A percentile compares a stretch with the other conserved stretches of the same genome.
Conservation (phyloP, 1,139 yeast genomes). For the Hansenula anomala region DNA sequence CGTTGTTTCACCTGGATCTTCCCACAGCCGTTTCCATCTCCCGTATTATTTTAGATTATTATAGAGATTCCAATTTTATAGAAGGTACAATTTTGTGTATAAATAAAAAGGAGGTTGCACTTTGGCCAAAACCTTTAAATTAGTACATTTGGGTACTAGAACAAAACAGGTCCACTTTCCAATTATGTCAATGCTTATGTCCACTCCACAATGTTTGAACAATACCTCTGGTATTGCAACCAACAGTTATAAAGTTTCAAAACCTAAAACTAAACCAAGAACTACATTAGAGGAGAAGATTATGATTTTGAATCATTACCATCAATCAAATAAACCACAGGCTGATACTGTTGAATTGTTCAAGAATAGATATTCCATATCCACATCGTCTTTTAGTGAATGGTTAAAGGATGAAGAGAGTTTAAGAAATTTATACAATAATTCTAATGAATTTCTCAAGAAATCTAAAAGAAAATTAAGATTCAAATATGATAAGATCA, state of each 20-base stretch:
- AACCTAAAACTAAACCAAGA: slow-evolving; percentile 30
- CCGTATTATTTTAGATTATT: too few species aligned
- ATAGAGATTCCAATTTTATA: too few species aligned
- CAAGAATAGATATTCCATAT: slow-evolving; percentile 44
- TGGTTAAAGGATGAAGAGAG: slow-evolving; percentile 54
- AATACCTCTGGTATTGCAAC: slow-evolving; percentile 16
- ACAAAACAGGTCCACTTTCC: too few species aligned
- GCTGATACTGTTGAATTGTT: slow-evolving; percentile 53
- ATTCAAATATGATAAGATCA: slow-evolving; percentile 53
- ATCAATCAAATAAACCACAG: slow-evolving; percentile 45
- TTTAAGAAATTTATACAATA: slow-evolving; percentile 35
- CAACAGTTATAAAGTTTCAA: neutral
- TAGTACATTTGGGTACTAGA: too few species aligned
- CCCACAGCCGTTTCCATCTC: too few species aligned
- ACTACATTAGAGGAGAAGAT: slow-evolving; percentile 58
- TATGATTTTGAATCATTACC: slow-evolving; percentile 47
- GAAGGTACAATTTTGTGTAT: too few species aligned
- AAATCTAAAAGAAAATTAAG: slow-evolving; percentile 43
- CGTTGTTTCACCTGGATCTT: too few species aligned
- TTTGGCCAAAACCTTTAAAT: too few species aligned
- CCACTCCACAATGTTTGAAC: too few species aligned
- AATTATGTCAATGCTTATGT: too few species aligned
- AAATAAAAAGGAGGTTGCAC: too few species aligned
- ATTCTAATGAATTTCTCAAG: slow-evolving; percentile 27
- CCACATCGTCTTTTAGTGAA: slow-evolving; percentile 55